Conservation (phyloP, 345 rosid species). For the Syzygium grande region DNA sequence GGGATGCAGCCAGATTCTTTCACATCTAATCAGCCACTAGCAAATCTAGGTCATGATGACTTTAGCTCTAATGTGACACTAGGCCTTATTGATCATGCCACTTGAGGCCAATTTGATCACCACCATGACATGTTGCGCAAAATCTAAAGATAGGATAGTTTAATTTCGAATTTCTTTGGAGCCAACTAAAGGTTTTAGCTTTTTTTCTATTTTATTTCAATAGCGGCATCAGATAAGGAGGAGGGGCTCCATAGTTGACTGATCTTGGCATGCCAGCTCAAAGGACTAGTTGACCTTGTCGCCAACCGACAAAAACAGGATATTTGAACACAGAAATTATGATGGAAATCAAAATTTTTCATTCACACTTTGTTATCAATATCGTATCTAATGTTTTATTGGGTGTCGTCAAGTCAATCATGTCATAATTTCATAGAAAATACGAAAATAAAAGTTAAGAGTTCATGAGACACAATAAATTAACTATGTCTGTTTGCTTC, state of each 20-base stretch:
- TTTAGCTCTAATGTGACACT: not conserved
- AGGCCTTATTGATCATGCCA: not conserved
- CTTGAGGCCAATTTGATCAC: not conserved
- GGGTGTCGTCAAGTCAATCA: too few species aligned
- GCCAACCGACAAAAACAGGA: not conserved
- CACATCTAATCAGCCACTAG: not conserved
- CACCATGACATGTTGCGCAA: not conserved
- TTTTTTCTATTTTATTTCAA: not conserved
- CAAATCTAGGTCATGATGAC: not conserved
- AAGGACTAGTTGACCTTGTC: not conserved
- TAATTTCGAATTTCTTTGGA: not conserved
- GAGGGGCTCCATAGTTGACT: too few species aligned
- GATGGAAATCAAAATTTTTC: not conserved
- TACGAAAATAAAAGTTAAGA: too few species aligned
- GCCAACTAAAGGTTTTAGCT: not conserved
- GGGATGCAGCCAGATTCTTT: not conserved
- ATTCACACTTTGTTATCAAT: too few species aligned
- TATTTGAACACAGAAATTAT: not conserved
- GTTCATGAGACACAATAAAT: too few species aligned
- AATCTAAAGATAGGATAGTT: not conserved
- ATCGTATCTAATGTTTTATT: too few species aligned
- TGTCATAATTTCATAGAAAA: too few species aligned
- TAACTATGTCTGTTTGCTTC: too few species aligned
- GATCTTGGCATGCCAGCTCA: not conserved
- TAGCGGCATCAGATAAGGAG: too few species aligned